phyloP scores from a whole-genome alignment of 306 rosid species.

The Lagenaria siceraria region DNA sequence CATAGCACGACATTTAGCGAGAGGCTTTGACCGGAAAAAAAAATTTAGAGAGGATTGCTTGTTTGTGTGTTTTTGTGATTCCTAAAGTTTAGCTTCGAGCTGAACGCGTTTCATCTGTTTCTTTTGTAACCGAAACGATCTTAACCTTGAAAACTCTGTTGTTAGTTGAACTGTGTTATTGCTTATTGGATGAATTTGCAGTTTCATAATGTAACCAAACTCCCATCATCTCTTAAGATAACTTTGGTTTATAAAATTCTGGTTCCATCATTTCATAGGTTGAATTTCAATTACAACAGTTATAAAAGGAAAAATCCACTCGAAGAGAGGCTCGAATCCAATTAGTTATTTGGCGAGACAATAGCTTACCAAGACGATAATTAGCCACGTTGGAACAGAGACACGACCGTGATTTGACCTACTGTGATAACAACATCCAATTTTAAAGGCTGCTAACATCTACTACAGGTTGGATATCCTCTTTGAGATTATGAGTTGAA shows the following conservation, averaged over 20 bases:
- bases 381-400: neutral
- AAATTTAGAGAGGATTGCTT: constrained; percentile 31
- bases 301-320: neutral
- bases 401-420: neutral
- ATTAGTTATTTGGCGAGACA: neutral
- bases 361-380: neutral
- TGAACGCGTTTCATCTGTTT: constrained; percentile 23
- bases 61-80: constrained; percentile 25
- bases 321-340: neutral
- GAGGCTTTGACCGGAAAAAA: constrained; percentile 16
- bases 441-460: neutral
- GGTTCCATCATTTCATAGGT: neutral
- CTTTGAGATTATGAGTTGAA: neutral
- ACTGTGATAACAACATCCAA: neutral
- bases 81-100: constrained; percentile 55
- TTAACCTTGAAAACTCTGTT: neutral
- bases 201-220: neutral
- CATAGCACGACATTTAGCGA: constrained; percentile 12
- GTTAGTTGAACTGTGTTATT: neutral
- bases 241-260: neutral
- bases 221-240: neutral
- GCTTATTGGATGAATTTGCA: neutral
- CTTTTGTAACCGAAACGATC: neutral
- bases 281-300: neutral
- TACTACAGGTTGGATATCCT: neutral